Percentiles rank a stretch among this genome's conserved stretches.
phyloP scores from a whole-genome alignment of 306 rosid genomes.

The Inga laurina region DNA sequence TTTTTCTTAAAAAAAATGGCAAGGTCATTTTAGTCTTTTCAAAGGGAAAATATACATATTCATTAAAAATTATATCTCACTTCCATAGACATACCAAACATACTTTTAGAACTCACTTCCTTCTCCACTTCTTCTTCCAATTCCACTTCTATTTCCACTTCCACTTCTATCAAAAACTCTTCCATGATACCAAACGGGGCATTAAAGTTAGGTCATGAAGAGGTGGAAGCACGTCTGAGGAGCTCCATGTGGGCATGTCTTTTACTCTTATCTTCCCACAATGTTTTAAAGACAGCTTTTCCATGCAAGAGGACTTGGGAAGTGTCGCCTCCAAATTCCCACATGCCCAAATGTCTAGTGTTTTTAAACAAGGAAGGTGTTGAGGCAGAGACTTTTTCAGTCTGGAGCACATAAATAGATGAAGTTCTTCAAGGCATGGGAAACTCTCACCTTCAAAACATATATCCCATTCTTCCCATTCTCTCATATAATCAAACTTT shows the following conservation, averaged over 20 bases:
- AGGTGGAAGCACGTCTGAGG: not conserved
- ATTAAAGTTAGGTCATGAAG: too few relatives aligned
- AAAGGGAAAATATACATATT: too few relatives aligned
- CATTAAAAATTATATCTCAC: too few relatives aligned
- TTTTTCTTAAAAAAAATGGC: too few relatives aligned
- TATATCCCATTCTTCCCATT: constrained; percentile 29
- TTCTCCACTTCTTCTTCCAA: too few relatives aligned
- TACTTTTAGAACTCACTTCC: too few relatives aligned
- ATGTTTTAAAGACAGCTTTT: not conserved
- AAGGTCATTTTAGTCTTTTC: too few relatives aligned
- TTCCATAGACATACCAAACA: too few relatives aligned
- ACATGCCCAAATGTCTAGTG: rapidly evolving
- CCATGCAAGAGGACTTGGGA: not conserved
- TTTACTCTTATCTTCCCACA: not conserved
- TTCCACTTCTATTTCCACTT: too few relatives aligned
- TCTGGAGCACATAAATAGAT: rapidly evolving
- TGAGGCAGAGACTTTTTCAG: not conserved
- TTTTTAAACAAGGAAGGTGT: not conserved
- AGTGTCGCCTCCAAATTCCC: not conserved
- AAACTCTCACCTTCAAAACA: constrained; percentile 4
- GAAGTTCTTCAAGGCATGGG: not conserved
- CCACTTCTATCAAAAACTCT: too few relatives aligned
- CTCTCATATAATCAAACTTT: rapidly evolving
- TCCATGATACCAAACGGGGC: too few relatives aligned
- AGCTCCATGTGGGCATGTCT: not conserved